A percentile compares a stretch with the other conserved stretches of the same genome.
Evolutionary conservation across 495 filamentous ascomycete genomes (phyloP).

Genomic region (Podospora conica): DNA sequence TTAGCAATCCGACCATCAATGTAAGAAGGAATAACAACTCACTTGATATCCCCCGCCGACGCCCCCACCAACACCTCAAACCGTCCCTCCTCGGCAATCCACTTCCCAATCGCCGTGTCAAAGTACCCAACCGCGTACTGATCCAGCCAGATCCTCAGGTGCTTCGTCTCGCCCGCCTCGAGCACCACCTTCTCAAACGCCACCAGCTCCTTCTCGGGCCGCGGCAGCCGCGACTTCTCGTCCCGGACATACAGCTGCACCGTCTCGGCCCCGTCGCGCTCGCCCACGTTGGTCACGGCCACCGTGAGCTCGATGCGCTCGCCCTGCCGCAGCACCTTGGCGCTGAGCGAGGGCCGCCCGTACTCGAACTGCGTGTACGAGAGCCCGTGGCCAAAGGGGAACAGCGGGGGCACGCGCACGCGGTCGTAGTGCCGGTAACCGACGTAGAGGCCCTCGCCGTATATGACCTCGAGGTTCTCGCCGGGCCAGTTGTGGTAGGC

Average conservation of each 20-base stretch:
- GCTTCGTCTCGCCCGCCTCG: constrained; percentile 61
- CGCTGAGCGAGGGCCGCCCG: constrained; percentile 50
- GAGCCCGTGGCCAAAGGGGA: constrained; percentile 78
- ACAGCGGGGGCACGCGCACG: constrained; percentile 55
- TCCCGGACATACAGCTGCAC: constrained; percentile 72
- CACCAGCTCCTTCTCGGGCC: constrained; percentile 71
- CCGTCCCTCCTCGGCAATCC: constrained; percentile 71
- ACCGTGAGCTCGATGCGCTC: constrained; percentile 55
- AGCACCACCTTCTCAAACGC: constrained; percentile 75
- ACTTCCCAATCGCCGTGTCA: constrained; percentile 61
- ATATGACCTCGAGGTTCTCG: constrained; percentile 69
- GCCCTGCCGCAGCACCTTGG: constrained; percentile 43
- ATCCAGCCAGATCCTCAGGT: constrained; percentile 58
- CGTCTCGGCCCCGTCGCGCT: constrained; percentile 61
- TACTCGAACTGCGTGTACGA: constrained; percentile 75
- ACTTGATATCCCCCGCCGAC: constrained; percentile 44
- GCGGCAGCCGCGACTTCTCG: constrained; percentile 48
- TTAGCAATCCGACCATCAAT: constrained; percentile 5
- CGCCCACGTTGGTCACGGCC: constrained; percentile 63
- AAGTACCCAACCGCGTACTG: constrained; percentile 78
- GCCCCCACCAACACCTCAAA: constrained; percentile 63
- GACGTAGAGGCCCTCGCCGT: constrained; percentile 80
- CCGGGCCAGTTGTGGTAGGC: constrained; percentile 81
- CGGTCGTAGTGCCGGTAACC: constrained; percentile 82
- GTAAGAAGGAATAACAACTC: constrained; percentile 6